Conservation (phyloP, 176 grass and related monocot species). For the Juncus effusus region DNA sequence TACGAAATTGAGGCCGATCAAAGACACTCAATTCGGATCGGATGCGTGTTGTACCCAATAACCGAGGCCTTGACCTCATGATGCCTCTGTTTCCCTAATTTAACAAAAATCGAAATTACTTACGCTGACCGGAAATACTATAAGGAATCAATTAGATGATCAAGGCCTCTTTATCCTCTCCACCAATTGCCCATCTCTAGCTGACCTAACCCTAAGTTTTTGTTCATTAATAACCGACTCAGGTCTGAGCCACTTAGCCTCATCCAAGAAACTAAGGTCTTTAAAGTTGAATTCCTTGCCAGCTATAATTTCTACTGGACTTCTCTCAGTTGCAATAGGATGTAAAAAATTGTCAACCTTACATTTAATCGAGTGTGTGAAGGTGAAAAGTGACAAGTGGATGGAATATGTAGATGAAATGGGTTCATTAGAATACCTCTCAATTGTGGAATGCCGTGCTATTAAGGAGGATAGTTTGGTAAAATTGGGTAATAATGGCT, state of each 20-base stretch:
- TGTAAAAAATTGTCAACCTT: conserved; percentile 50
- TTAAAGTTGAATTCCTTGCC: conserved; percentile 44
- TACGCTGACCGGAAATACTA: conserved; percentile 54
- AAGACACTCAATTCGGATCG: conserved; percentile 9
- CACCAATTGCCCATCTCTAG: not conserved
- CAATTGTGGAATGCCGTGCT: conserved; percentile 36
- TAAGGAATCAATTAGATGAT: conserved; percentile 45
- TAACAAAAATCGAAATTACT: conserved; percentile 60
- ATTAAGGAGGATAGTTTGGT: conserved; percentile 32
- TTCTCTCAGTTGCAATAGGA: conserved; percentile 45
- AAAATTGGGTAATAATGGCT: conserved; percentile 46
- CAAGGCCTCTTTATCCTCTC: conserved; percentile 44
- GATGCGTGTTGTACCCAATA: conserved; percentile 35
- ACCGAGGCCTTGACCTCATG: conserved; percentile 38
- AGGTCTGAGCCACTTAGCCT: conserved; percentile 39
- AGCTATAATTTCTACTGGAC: conserved; percentile 39
- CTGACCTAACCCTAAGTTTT: conserved; percentile 57
- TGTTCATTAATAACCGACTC: conserved; percentile 49
- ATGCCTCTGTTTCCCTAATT: conserved; percentile 41
- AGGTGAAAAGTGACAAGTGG: conserved; percentile 46
- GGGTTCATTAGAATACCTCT: conserved; percentile 43
- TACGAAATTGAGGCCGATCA: conserved; percentile 35
- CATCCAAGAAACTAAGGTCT: conserved; percentile 41
- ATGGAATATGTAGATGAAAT: conserved; percentile 50
- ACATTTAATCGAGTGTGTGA: conserved; percentile 49